Evolutionary conservation across 2,329 filamentous ascomycete genomes (phyloP), one percentile per base, ranked within the genome.

Genomic region (Nigrospora oryzae): DNA sequence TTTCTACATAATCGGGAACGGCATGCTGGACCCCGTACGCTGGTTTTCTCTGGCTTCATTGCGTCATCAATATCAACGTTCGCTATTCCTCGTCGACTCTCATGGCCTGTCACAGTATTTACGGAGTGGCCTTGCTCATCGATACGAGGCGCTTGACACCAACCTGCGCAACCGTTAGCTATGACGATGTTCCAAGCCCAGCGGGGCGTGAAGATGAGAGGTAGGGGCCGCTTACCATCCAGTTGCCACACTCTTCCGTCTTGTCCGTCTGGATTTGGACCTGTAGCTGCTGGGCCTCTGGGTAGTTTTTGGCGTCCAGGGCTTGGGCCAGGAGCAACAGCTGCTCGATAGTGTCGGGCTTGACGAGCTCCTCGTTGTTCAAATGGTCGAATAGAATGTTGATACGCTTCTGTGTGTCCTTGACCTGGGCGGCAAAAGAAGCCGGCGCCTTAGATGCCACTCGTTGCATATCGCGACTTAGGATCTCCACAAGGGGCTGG

Each of bases 331-430:
- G 67, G 55, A 81, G 69, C 10, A 73, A 71, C 55, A 90, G 70
- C 59, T 83, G 73, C 49, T 79, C 73, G 41, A 90, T 77, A 1
- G 86, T 96, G 57, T 86, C 83, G 2, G 86, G 79, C 68, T 85
- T 86, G 44, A 97, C 73, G 36, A 96, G 72, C 58, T 97, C 90
- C 59, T 90, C 86, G 53, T 97, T 97, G 74, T 97, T 98, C 39
- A 98, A 74, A 63, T 96, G 89, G 60, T 98, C 91, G 62, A 96
- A 97, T n/a, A 98, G 72, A 41, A 96, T 83, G 56, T 86, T 87
- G 47, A 98, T 75, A 28, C 93, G 83, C 68, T 95, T 95, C 63
- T 95, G 88, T 2, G 90, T 93, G 62, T 97, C 93, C 56, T 89
- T 86, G 16, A 98, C 89, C 62, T 97, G 90, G 13, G 83, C 77